Evolutionary conservation across 352 stramenopile genomes (phyloP).

Genomic region (Paralagenidium karlingii): DNA sequence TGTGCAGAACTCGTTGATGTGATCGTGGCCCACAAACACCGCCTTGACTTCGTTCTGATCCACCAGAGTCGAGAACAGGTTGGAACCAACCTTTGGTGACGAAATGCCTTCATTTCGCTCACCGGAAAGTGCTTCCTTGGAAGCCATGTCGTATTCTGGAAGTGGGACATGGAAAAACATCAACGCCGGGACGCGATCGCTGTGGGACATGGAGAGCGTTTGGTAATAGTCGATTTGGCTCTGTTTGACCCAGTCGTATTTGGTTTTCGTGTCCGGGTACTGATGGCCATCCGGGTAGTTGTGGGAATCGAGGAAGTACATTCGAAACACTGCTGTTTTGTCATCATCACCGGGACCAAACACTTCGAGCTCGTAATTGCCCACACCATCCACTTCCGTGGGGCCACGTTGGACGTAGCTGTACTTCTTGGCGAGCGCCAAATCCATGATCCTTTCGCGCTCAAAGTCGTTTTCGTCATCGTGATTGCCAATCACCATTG

Average conservation of each 20-base stretch:
- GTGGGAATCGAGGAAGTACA: slow-evolving; percentile 64
- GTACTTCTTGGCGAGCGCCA: slow-evolving; percentile 16
- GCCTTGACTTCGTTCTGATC: slow-evolving; percentile 15
- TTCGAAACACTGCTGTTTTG: slow-evolving; percentile 26
- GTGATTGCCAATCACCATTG: slow-evolving; percentile 54
- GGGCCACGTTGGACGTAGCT: slow-evolving; percentile 39
- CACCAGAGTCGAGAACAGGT: slow-evolving; percentile 9
- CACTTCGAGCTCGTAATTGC: slow-evolving; percentile 49
- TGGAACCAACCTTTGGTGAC: slow-evolving; percentile 3
- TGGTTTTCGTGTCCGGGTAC: slow-evolving; percentile 12
- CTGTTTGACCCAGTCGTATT: slow-evolving; percentile 12
- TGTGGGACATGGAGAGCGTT: background rate
- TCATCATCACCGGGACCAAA: slow-evolving; percentile 20
- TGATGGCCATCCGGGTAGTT: slow-evolving; percentile 12
- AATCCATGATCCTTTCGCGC: slow-evolving; percentile 22
- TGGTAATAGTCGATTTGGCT: slow-evolving; percentile 11
- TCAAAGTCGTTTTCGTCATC: slow-evolving; percentile 29
- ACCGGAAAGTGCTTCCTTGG: background rate
- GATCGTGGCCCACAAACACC: no score
- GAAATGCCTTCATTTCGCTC: slow-evolving; percentile 2
- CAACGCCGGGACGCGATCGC: slow-evolving; percentile 6
- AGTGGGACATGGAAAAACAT: no score
- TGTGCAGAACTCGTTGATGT: slow-evolving; percentile 17
- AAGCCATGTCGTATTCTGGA: slow-evolving; percentile 8
- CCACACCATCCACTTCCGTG: slow-evolving; percentile 27